Evolutionary conservation across 2,329 filamentous ascomycete species (phyloP).

Genomic region (Diaporthe citrichinensis): DNA sequence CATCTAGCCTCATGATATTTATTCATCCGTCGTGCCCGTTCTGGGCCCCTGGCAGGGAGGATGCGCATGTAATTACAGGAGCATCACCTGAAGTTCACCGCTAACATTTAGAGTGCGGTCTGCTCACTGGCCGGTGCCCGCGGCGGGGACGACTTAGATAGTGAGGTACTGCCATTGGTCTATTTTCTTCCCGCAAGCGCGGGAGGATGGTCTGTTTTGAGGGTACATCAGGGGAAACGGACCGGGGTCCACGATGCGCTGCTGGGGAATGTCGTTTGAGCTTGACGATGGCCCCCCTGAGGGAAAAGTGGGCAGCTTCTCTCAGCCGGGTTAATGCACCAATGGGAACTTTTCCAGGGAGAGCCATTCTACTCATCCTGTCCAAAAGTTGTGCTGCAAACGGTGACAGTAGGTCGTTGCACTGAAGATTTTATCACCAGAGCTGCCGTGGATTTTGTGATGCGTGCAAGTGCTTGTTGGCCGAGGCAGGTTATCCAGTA

Average conservation of each 20-base stretch:
- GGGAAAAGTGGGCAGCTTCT: background rate
- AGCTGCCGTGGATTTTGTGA: background rate
- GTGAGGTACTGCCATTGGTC: slow-evolving; percentile 20
- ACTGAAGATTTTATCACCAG: background rate
- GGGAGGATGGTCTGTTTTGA: slow-evolving; percentile 33
- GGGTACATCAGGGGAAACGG: slow-evolving; percentile 37
- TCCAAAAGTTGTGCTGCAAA: background rate
- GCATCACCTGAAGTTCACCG: slow-evolving; percentile 30
- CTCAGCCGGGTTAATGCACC: slow-evolving; percentile 36
- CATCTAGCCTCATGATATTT: slow-evolving; percentile 31
- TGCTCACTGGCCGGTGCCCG: background rate
- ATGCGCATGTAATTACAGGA: slow-evolving; percentile 39
- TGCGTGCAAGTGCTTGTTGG: background rate
- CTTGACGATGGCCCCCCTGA: slow-evolving; percentile 35
- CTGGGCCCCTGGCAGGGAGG: slow-evolving; percentile 18
- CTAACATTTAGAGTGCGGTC: slow-evolving; percentile 11
- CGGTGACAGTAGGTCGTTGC: background rate
- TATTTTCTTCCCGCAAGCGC: slow-evolving; percentile 35
- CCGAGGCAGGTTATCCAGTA: no score
- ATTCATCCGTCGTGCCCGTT: slow-evolving; percentile 25
- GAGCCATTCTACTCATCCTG: background rate
- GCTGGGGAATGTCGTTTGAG: slow-evolving; percentile 36
- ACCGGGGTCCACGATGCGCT: slow-evolving; percentile 35
- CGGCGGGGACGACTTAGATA: slow-evolving; percentile 29
- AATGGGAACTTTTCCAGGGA: slow-evolving; percentile 40